Conservation (phyloP, 345 rosid species). For the Populus davidiana region DNA sequence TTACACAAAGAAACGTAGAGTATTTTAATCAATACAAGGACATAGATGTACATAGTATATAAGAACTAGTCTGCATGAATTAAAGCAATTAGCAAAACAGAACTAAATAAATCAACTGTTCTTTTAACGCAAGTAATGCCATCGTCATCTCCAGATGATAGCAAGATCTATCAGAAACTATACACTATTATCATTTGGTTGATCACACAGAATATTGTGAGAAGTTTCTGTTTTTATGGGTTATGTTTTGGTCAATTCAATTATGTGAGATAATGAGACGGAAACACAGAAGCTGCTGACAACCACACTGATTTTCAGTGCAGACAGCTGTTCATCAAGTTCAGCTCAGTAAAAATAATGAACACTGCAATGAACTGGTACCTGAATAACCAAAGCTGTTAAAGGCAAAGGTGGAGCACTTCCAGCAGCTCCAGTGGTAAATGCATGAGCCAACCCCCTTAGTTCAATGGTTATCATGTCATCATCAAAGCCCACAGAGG, state of each 20-base stretch:
- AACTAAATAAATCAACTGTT: background rate
- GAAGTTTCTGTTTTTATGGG: background rate
- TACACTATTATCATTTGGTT: background rate
- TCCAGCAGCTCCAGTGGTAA: constrained; percentile 59
- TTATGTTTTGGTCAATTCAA: background rate
- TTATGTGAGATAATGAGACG: background rate
- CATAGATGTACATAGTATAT: background rate
- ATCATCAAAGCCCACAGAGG: constrained; percentile 47
- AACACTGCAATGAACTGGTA: constrained; percentile 18
- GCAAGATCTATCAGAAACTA: background rate
- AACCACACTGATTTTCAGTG: background rate
- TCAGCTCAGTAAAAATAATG: background rate
- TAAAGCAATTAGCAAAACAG: background rate
- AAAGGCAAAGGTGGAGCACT: constrained; percentile 69
- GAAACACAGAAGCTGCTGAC: no score
- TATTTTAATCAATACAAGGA: background rate
- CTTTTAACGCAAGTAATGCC: background rate
- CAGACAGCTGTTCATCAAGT: background rate
- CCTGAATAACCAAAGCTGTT: constrained; percentile 89
- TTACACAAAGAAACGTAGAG: background rate
- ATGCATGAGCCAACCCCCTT: constrained; percentile 60
- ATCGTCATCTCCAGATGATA: background rate
- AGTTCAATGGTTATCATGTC: constrained; percentile 53
- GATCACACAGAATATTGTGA: no score
- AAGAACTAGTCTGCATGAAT: background rate